A percentile compares a stretch with the other conserved stretches of the same genome.
These are phyloP conservation scores for Mortierella sp. DNA, from an alignment of 371 early-diverging fungal species.

Conservation along the genomic window DNA sequence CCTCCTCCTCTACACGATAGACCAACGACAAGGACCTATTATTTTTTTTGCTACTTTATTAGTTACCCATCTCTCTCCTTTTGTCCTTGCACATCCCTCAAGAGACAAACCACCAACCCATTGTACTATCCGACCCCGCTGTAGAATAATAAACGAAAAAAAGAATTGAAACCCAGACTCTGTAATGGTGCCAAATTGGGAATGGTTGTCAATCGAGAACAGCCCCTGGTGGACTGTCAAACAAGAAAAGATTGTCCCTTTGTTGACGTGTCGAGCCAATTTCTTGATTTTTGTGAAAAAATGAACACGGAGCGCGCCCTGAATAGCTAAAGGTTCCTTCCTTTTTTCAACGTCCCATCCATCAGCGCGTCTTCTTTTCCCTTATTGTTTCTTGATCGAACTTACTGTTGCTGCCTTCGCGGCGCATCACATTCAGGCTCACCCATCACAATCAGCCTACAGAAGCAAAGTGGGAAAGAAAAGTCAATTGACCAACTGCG, in stretches of 20 bases:
- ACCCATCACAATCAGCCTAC: neutral
- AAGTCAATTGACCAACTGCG: neutral
- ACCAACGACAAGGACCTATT: neutral
- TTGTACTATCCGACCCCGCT: neutral
- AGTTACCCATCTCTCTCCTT: neutral
- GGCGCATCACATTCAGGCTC: neutral
- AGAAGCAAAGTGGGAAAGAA: neutral
- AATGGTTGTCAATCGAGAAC: no score
- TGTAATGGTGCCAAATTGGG: no score
- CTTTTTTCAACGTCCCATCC: constrained; percentile 1
- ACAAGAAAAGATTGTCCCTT: neutral
- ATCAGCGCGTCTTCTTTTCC: neutral
- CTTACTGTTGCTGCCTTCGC: neutral
- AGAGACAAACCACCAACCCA: neutral
- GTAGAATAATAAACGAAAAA: neutral
- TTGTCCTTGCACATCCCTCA: neutral
- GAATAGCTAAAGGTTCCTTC: neutral
- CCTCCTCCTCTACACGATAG: constrained; percentile 19
- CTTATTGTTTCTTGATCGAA: neutral
- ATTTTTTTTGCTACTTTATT: neutral
- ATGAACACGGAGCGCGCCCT: neutral
- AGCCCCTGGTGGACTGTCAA: no score
- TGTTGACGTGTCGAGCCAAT: no score
- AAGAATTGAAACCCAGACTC: neutral
- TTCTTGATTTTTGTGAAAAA: no score